Evolutionary conservation across 2,329 filamentous ascomycete genomes (phyloP), one percentile per base, ranked within the genome.

Genomic region (Xylariales sp.): DNA sequence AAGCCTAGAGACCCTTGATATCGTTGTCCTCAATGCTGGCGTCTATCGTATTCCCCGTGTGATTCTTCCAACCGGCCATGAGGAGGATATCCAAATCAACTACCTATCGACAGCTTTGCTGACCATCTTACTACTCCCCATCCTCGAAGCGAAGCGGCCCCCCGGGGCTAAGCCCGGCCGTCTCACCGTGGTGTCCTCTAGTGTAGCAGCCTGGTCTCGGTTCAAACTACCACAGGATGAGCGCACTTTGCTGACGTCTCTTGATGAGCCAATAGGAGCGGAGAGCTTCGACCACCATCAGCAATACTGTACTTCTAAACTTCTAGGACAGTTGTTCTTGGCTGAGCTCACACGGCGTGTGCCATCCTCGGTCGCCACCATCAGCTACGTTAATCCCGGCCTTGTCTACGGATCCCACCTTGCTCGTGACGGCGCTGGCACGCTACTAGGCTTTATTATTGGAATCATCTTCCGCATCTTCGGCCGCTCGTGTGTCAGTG

Each of bases 81-180:
- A 88, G 69, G 76, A 77, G 36, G 81, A 78, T 3, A 73, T 88
- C 49, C 85, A 84, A 0, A 80, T 84, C 50, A 88, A 88, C 67
- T 85, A 86, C n/a, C 78, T 88, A 64, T 83, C 79, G 23, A 87
- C 84, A 0, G 79, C 84, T 7, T 74, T 88, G 0, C 76, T 88
- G 0, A 80, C 79, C 0, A 72, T 86, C 0, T 75, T 86, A 0
- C 64, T 87, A 3, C 72, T 87, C 0, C 85, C 84, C 0, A 80
- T 82, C 39, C 75, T 87, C 1, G 80, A 81, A 62, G 75, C 81
- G 6, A 81, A 64, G 50, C 64, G 64, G 36, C 53, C 58, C 6
- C 3, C 53, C 28, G 34, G 9, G 12, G 9, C 12, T 5, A 28
- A 50, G 9, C 53, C 71, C 49, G 71, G 48, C 34, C 56, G 67